Percentiles rank a stretch among this genome's conserved stretches.
Evolutionary conservation across 106 monocot species (phyloP).

Genomic region (Gastrodia elata): DNA sequence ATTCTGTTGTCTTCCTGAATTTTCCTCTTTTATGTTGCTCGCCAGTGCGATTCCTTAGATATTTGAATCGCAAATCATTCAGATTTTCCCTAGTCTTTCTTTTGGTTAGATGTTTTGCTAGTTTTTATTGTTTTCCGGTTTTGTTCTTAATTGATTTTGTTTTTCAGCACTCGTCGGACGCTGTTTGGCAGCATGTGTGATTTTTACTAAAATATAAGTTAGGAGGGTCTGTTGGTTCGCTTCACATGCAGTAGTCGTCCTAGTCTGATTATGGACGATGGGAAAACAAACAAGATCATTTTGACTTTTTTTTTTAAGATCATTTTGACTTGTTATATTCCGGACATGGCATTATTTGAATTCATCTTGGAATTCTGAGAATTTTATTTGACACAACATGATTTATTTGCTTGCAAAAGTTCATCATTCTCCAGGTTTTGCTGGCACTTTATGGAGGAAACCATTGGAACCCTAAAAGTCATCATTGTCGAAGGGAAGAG

Average conservation of each 20-base stretch:
- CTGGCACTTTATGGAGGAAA: conserved; percentile 23
- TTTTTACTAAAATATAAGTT: not conserved
- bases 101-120: not conserved
- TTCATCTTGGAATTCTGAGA: not conserved
- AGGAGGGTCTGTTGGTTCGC: too few relatives aligned
- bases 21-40: too few relatives aligned
- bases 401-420: not conserved
- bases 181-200: not conserved
- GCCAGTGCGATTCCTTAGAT: not conserved
- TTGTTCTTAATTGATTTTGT: not conserved
- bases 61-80: not conserved
- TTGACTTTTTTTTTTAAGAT: not conserved
- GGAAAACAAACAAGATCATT: not conserved
- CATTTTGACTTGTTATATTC: not conserved
- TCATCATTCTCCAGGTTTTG: not conserved
- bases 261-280: too few relatives aligned
- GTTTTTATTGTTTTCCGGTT: not conserved
- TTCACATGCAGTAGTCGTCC: too few relatives aligned
- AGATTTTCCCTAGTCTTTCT: not conserved
- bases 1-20: not conserved
- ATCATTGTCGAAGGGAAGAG: conserved; percentile 42
- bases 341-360: not conserved
- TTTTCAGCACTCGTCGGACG: not conserved
- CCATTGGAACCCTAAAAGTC: conserved; percentile 57
- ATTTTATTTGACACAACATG: not conserved